Evolutionary conservation across 225 moss, liverwort and hornwort genomes (phyloP).

Genomic region (Neckera pumila): DNA sequence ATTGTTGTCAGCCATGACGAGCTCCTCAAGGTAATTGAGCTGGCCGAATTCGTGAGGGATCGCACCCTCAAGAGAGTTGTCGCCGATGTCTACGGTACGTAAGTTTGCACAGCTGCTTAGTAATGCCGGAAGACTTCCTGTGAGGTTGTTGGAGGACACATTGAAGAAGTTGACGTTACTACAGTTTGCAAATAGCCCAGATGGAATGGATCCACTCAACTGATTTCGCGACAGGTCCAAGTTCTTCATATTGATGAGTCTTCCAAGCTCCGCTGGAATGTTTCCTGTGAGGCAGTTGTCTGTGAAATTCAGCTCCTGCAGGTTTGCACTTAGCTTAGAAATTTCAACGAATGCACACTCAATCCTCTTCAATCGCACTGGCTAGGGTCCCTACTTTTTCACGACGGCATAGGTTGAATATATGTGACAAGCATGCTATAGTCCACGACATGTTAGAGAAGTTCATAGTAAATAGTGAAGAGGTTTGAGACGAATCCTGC

Average conservation of each 20-base stretch:
- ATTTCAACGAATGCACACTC: neutral
- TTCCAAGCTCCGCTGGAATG: conserved; percentile 10
- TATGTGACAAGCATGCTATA: neutral
- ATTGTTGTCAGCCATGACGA: conserved; percentile 4
- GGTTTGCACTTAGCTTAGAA: neutral
- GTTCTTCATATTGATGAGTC: neutral
- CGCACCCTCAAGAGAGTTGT: conserved; percentile 41
- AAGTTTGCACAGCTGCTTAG: conserved; percentile 10
- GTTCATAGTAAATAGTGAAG: too few relatives aligned
- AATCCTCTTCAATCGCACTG: neutral
- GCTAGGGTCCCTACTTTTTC: neutral
- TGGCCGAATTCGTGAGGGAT: conserved; percentile 23
- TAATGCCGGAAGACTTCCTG: conserved; percentile 5
- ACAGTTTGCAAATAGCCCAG: conserved; percentile 10
- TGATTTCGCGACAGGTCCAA: conserved; percentile 31
- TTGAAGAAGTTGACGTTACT: conserved; percentile 17
- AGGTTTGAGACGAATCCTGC: neutral
- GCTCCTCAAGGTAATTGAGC: conserved; percentile 32
- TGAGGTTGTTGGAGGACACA: conserved; percentile 20
- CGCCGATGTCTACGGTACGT: conserved; percentile 36
- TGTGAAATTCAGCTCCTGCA: conserved; percentile 12
- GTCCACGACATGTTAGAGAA: neutral
- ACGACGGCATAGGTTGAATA: neutral
- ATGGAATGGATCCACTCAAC: conserved; percentile 8
- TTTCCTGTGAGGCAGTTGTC: neutral